Evolutionary conservation across 2,329 filamentous ascomycete genomes (phyloP), one percentile per base, ranked within the genome.

Genomic region (Trichoderma simmonsii): DNA sequence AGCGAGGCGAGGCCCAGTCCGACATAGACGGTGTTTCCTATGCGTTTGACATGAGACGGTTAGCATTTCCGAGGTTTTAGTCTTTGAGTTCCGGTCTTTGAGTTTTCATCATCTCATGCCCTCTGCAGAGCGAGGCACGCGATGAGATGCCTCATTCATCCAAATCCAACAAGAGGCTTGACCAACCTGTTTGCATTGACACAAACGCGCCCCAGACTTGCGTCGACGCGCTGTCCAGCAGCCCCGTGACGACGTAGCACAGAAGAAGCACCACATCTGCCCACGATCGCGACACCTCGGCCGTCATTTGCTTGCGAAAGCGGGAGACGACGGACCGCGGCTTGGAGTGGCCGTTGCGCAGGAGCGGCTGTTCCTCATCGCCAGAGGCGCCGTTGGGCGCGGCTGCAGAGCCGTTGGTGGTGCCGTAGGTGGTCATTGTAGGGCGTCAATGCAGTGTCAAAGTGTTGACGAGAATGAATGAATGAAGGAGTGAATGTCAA

Each of bases 181-280:
- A 81, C 83, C 74, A 77, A 88, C 92, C 92, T 36, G 92, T 95
- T 78, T 95, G 93, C 92, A 95, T 95, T 76, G 90, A 93, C 54
- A 94, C 92, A 76, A 95, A 95, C 3, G 91, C 91, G 14, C 92
- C 91, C 90, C 92, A 95, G 56, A 92, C 91, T 71, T 90, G 91
- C 61, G 93, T 91, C 3, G 92, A 90, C 3, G 91, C 90, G 81
- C 91, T 93, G 81, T 95, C 93, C 8, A 94, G 86, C 12, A 95
- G 83, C 4, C 93, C 93, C 0, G 93, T 95, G 78, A 94, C 91
- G 74, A 93, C 82, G 79, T 94, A 95, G 81, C 91, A 93, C 32
- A 89, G 82, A 4, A 95, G 83, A 51, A 95, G 85, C 24, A 93
- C 83, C 1, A 92, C 74, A 77, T 95, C 92, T 15, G 90, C 88